phyloP scores from a whole-genome alignment of 2,329 filamentous ascomycete genomes.

The Fusarium secorum region DNA sequence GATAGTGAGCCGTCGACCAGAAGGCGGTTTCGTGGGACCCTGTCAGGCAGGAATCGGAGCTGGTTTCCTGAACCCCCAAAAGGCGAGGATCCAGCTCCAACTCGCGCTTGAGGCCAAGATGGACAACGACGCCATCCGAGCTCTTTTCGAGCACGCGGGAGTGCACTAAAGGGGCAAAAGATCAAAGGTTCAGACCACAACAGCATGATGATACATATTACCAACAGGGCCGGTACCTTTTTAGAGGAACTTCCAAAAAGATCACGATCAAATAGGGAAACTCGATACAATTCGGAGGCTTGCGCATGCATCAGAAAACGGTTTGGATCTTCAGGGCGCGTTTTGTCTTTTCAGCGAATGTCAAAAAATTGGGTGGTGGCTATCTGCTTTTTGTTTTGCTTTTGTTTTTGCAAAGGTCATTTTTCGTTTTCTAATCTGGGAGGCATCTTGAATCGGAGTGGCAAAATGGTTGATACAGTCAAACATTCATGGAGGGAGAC shows the following conservation, averaged over 20 bases:
- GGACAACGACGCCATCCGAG: constrained; percentile 39
- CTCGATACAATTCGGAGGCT: constrained; percentile 12
- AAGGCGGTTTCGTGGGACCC: constrained; percentile 60
- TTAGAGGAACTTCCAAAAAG: constrained; percentile 14
- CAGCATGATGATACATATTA: constrained; percentile 2
- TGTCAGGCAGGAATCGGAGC: constrained; percentile 52
- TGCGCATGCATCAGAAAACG: constrained; percentile 25
- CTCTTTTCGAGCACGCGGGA: constrained; percentile 43
- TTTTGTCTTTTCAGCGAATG: constrained; percentile 24
- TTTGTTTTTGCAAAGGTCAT: not conserved
- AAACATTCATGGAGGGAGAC: constrained; percentile 21
- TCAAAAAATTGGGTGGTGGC: constrained; percentile 28
- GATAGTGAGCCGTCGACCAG: constrained; percentile 59
- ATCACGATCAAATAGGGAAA: constrained; percentile 2
- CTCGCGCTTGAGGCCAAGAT: constrained; percentile 47
- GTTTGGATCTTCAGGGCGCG: constrained; percentile 30
- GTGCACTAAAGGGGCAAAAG: constrained; percentile 33
- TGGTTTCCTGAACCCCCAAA: constrained; percentile 64
- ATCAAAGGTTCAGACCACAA: constrained; percentile 11
- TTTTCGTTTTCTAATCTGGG: constrained; percentile 11
- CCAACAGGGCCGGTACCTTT: constrained; percentile 20
- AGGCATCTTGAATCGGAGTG: not conserved
- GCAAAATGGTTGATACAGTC: constrained; percentile 12
- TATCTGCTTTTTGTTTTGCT: constrained; percentile 25
- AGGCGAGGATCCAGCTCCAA: constrained; percentile 61